A percentile compares a stretch with the other conserved stretches of the same genome.
These are phyloP conservation scores for Skeletonema menzelii DNA, from an alignment of 108 stramenopile genomes.

Conservation along the genomic window DNA sequence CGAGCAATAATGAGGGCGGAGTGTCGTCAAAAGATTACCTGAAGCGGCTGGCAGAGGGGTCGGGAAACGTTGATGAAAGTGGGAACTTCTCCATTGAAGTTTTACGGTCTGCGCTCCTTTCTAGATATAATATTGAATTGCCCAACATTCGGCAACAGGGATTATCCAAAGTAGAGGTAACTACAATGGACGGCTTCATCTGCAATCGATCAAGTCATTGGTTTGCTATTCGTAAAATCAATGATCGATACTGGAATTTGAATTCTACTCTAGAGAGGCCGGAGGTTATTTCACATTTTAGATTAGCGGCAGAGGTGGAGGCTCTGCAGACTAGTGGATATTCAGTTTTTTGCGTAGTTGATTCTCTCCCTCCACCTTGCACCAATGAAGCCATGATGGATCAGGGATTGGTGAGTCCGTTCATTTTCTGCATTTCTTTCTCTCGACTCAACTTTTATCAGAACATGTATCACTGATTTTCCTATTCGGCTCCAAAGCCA, in stretches of 20 bases:
- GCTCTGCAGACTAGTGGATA: conserved; percentile 53
- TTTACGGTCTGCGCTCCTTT: conserved; percentile 61
- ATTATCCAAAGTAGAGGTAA: conserved; percentile 51
- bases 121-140: conserved; percentile 45
- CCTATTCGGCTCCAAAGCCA: conserved; percentile 25
- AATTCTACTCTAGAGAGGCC: conserved; percentile 75
- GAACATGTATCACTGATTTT: conserved; percentile 11
- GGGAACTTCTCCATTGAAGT: conserved; percentile 90
- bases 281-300: conserved; percentile 74
- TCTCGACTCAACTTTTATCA: background rate
- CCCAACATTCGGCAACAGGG: conserved; percentile 56
- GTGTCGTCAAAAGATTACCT: conserved; percentile 70
- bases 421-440: background rate
- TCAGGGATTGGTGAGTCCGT: conserved; percentile 29
- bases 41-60: conserved; percentile 67
- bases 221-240: conserved; percentile 89
- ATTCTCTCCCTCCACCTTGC: conserved; percentile 49
- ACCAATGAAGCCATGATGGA: conserved; percentile 45
- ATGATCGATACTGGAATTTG: conserved; percentile 84
- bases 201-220: conserved; percentile 77
- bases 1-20: conserved; percentile 73
- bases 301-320: conserved; percentile 73
- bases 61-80: conserved; percentile 72
- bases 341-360: conserved; percentile 63
- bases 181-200: conserved; percentile 76